Percentiles rank a stretch among this genome's conserved stretches.
phyloP scores from a whole-genome alignment of 768 basidiomycete genomes.

The Mycena venus region DNA sequence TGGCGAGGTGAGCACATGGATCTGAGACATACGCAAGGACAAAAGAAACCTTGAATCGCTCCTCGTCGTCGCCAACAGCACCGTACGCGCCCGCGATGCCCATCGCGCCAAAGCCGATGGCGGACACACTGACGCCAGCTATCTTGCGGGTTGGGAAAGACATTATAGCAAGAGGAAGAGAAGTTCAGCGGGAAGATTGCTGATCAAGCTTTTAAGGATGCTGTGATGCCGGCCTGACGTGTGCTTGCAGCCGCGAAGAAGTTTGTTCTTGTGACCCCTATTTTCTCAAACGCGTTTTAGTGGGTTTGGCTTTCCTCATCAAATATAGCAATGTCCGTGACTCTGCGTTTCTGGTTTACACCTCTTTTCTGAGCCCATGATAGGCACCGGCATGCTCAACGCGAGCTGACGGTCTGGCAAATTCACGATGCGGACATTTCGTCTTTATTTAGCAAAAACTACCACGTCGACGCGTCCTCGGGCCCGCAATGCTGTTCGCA shows the following conservation, averaged over 20 bases:
- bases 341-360: too few species aligned
- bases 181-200: not conserved
- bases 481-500: too few species aligned
- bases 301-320: too few species aligned
- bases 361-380: too few species aligned
- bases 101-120: constrained; percentile 75
- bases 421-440: too few species aligned
- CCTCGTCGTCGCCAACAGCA: constrained; percentile 62
- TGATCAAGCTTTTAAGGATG: not conserved
- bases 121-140: constrained; percentile 58
- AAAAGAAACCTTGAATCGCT: constrained; percentile 66
- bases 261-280: too few species aligned
- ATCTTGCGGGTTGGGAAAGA: constrained; percentile 51
- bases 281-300: too few species aligned
- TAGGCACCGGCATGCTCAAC: too few species aligned
- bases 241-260: not conserved
- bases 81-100: constrained; percentile 67
- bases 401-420: too few species aligned
- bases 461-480: too few species aligned
- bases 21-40: not conserved
- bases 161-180: not conserved
- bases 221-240: not conserved
- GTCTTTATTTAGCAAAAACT: too few species aligned
- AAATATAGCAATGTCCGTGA: too few species aligned
- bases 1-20: not conserved